Evolutionary conservation across 2,329 filamentous ascomycete species (phyloP).

Genomic region (Cladosporium sp.): DNA sequence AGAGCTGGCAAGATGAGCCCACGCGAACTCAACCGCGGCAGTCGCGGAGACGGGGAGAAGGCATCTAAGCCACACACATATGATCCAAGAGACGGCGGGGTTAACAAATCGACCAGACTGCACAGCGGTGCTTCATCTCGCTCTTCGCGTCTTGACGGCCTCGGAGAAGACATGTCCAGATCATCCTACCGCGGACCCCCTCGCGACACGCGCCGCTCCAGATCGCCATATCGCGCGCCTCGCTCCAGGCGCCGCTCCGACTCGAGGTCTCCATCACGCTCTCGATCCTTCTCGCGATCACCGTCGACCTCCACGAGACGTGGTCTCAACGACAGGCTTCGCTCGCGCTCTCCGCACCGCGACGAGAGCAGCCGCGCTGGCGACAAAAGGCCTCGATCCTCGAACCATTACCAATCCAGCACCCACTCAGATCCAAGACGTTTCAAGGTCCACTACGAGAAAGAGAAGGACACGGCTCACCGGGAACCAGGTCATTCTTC

Average conservation of each 20-base stretch:
- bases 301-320: conserved; percentile 34
- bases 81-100: conserved; percentile 70
- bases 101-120: conserved; percentile 89
- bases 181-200: conserved; percentile 30
- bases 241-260: conserved; percentile 29
- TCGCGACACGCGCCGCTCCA: conserved; percentile 37
- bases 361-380: conserved; percentile 33
- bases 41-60: conserved; percentile 67
- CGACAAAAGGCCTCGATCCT: conserved; percentile 63
- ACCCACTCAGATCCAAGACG: conserved; percentile 54
- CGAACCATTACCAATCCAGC: conserved; percentile 51
- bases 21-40: conserved; percentile 62
- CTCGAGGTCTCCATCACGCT: conserved; percentile 54
- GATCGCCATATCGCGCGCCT: conserved; percentile 48
- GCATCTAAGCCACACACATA: conserved; percentile 73
- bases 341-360: conserved; percentile 16
- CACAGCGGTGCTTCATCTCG: conserved; percentile 32
- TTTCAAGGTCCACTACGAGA: conserved; percentile 61
- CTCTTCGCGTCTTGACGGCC: conserved; percentile 19
- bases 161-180: conserved; percentile 25
- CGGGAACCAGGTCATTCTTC: not conserved
- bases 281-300: conserved; percentile 30
- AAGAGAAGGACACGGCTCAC: not conserved
- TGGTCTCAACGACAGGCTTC: conserved; percentile 12
- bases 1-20: conserved; percentile 35